phyloP scores from a whole-genome alignment of 2,329 filamentous ascomycete species.

The Aspergillus sp. region DNA sequence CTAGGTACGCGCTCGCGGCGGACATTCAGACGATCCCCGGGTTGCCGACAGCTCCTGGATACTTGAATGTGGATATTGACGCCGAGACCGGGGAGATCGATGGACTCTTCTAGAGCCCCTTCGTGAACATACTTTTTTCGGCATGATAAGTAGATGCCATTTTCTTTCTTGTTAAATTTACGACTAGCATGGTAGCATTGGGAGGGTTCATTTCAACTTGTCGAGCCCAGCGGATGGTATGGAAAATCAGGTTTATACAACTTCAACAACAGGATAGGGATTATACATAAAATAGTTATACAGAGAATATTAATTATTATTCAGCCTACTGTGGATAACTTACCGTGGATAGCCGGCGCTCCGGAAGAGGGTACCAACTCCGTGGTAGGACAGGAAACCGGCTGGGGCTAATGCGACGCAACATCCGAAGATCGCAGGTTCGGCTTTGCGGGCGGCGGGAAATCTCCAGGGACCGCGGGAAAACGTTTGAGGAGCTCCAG shows the following conservation, averaged over 20 bases:
- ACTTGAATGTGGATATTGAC: slow-evolving; percentile 86
- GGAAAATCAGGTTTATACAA: slow-evolving; percentile 3
- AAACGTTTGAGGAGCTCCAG: neutral
- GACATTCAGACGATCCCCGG: slow-evolving; percentile 99
- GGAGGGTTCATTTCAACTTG: slow-evolving; percentile 14
- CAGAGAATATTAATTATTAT: neutral
- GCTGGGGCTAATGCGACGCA: slow-evolving; percentile 7
- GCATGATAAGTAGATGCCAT: neutral
- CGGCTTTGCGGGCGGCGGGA: slow-evolving; percentile 8
- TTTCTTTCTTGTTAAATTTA: neutral
- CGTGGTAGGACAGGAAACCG: neutral
- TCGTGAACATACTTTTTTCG: neutral
- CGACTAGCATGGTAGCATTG: slow-evolving; percentile 7
- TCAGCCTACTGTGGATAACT: neutral
- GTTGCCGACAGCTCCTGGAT: slow-evolving; percentile 89
- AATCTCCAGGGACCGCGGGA: slow-evolving; percentile 9
- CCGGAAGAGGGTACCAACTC: slow-evolving; percentile 1
- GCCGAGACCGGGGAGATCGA: slow-evolving; percentile 81
- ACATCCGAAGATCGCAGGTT: slow-evolving; percentile 14
- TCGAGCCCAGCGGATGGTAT: slow-evolving; percentile 3
- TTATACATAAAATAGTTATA: slow-evolving; percentile 1
- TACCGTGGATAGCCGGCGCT: neutral
- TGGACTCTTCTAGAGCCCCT: slow-evolving; percentile 73
- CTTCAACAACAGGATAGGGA: slow-evolving; percentile 12
- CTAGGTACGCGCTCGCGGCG: slow-evolving; percentile 83